Conservation (phyloP, 306 rosid species). For the Phaseolus lunatus region DNA sequence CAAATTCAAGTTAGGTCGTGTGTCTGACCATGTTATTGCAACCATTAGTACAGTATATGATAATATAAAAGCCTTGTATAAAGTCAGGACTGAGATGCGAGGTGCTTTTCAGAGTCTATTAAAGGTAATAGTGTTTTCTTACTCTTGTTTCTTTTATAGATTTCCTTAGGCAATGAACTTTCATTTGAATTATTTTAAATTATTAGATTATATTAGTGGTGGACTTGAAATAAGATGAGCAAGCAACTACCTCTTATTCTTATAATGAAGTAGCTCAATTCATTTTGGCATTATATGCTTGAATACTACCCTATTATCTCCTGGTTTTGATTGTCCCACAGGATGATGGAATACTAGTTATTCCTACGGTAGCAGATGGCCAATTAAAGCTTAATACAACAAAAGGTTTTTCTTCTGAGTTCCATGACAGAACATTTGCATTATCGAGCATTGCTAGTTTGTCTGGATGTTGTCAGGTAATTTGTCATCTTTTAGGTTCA, state of each 20-base stretch:
- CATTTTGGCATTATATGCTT: constrained; percentile 6
- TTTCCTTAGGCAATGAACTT: constrained; percentile 17
- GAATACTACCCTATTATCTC: constrained; percentile 11
- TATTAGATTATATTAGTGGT: neutral
- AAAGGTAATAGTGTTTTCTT: constrained; percentile 60
- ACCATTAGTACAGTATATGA: constrained; percentile 66
- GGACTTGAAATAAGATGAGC: constrained; percentile 24
- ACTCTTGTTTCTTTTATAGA: neutral
- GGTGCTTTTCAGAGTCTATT: constrained; percentile 76
- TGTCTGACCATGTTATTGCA: constrained; percentile 59
- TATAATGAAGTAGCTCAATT: constrained; percentile 24
- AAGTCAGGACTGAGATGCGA: constrained; percentile 85
- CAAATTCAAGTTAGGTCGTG: constrained; percentile 70
- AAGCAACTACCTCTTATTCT: constrained; percentile 5
- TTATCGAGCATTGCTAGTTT: constrained; percentile 61
- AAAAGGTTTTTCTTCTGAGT: constrained; percentile 53
- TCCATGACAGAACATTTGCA: constrained; percentile 52
- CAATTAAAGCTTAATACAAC: constrained; percentile 54
- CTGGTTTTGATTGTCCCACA: constrained; percentile 43
- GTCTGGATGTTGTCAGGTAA: constrained; percentile 85
- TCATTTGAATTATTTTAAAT: constrained; percentile 10
- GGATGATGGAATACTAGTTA: constrained; percentile 67
- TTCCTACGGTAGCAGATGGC: constrained; percentile 57
- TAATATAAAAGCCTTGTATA: constrained; percentile 71
- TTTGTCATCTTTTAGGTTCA: constrained; percentile 37